A percentile compares a stretch with the other conserved stretches of the same genome.
Evolutionary conservation across 2,329 filamentous ascomycete species (phyloP).

Genomic region (Penicillium sp.): DNA sequence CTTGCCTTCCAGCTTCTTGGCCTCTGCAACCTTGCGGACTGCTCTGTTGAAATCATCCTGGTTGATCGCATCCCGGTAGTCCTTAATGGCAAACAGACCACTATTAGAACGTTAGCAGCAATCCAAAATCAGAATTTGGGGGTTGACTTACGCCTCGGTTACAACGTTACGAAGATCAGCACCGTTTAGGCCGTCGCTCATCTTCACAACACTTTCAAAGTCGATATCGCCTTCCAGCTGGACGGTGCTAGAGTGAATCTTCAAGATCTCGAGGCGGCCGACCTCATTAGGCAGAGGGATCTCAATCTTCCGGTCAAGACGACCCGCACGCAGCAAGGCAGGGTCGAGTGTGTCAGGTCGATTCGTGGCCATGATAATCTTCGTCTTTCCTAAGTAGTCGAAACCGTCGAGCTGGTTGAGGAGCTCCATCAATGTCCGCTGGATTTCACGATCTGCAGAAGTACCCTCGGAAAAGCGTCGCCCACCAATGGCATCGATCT

Average conservation of each 20-base stretch:
- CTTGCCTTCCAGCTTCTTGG: constrained; percentile 98
- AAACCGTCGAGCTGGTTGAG: constrained; percentile 99
- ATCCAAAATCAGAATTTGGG: not conserved
- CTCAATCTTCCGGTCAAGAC: constrained; percentile 96
- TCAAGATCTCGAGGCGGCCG: constrained; percentile 92
- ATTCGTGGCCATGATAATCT: constrained; percentile 99
- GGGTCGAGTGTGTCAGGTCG: constrained; percentile 95
- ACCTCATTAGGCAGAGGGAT: constrained; percentile 97
- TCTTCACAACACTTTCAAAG: constrained; percentile 99
- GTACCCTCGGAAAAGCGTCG: constrained; percentile 96
- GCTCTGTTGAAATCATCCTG: constrained; percentile 99
- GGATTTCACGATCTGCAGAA: constrained; percentile 96
- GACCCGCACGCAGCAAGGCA: constrained; percentile 86
- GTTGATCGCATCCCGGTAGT: constrained; percentile 93
- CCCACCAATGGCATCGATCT: constrained; percentile 98
- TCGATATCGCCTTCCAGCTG: constrained; percentile 93
- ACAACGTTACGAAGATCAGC: constrained; percentile 97
- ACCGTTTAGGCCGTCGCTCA: constrained; percentile 98
- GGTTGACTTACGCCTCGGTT: constrained; percentile 84
- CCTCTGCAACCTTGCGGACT: constrained; percentile 93
- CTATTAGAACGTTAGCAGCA: constrained; percentile 52
- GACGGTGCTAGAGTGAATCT: constrained; percentile 90
- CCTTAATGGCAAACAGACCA: constrained; percentile 96
- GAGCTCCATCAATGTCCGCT: constrained; percentile 97
- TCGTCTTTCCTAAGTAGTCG: constrained; percentile 98